Evolutionary conservation across 768 basidiomycete genomes (phyloP), one percentile per base, ranked within the genome.

Genomic region (Boletus barrowsii): DNA sequence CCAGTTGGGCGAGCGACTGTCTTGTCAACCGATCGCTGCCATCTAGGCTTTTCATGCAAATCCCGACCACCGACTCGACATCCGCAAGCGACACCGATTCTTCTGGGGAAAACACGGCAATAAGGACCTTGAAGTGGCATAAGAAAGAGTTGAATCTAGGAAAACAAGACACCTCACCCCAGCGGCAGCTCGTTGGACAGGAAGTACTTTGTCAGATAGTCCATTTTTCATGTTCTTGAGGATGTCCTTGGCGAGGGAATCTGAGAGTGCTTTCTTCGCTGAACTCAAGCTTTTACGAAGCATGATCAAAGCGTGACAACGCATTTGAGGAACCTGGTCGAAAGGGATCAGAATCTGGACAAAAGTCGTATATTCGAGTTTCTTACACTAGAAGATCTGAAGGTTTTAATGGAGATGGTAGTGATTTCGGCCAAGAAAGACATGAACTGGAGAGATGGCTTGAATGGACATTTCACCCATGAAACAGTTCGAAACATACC

Each of bases 391-490:
- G 90, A 93, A 10, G 86, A 83, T 56, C 82, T 88, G 60, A 81
- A 79, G 0, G 86, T 81, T 67, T 85, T 92, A 41, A 90, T 69
- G 0, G 86, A 76, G 0, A 83, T 75, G 2, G 77, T 73, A 18
- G 83, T 74, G 33, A 95, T 88, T 66, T 98, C 96, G 29, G 86
- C 80, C 84, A 95, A 88, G 61, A 94, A 88, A 0, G 94, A 97
- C 94, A 98, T 96, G 67, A 94, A 85, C 92, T 98, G 58, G 2
- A 46, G 32, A 29, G 17, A 36, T 35, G 11, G 40, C n/a, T 55
- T 20, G 41, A 49, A 43, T 17, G 29, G 17, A 43, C 39, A 29
- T 6, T 8, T 50, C 39, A 43, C n/a, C 29, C 24, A 26, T 13
- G 10, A 22, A 41, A 42, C n/a, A 42, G 5, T 17, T 15, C 39